Evolutionary conservation across 768 basidiomycete species (phyloP), one percentile per base, ranked within the genome.

Genomic region (Royoungia palumana): DNA sequence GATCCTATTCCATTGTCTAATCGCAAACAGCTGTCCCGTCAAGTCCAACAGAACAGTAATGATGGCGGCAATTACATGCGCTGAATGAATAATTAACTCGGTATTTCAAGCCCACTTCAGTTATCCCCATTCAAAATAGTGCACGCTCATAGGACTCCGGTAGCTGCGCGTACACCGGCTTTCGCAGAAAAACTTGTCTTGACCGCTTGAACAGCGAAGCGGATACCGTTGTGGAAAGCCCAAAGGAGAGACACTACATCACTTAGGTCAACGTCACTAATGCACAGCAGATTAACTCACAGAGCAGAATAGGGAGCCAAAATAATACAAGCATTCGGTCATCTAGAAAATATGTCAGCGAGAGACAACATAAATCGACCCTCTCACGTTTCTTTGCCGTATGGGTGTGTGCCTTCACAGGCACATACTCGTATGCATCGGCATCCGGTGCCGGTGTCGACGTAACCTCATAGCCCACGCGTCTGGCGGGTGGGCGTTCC

Each of bases 281-380:
- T 38, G 14, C 12, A 40, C 6, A 37, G 9, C 16, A 38, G 17
- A 46, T n/a, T 27, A 10, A 81, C 88, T 72, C 58, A 92, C 89
- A 68, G 50, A 91, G 66, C 9, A 93, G 73, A 60, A 92, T 88
- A 16, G 89, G 89, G 57, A 93, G 74, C 89, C 89, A 93, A 73
- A 93, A 93, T 35, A 86, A 62, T 30, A 89, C 60, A 39, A 93
- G 78, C 89, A 93, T 93, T 35, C 82, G 83, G 63, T 93, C 89
- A 68, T 85, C 88, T 90, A 49, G 16, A 52, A 13, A 58, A 12
- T 49, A 24, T 44, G 44, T 47, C 21, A 62, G 22, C 20, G 47
- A 9, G 12, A 27, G 20, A 4, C 5, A 16, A 24, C 47, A 25
- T 34, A 27, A 25, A 16, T 35, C 2, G 30, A 34, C 19, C 17